These are phyloP conservation scores for Exophiala alcalophila DNA, from an alignment of 2,329 filamentous ascomycete genomes.

Conservation along the genomic window DNA sequence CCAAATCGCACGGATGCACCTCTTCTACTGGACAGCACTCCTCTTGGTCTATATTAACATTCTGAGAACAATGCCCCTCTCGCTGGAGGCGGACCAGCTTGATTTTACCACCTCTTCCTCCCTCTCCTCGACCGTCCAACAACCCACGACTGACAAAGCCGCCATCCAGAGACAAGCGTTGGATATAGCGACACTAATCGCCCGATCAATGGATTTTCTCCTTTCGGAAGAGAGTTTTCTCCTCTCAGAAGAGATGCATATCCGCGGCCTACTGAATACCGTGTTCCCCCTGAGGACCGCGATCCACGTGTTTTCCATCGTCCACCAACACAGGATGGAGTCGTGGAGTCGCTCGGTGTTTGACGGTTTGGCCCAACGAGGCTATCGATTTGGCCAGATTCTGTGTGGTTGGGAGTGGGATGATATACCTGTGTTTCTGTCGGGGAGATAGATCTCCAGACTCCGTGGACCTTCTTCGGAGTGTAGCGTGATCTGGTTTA, in stretches of 20 bases:
- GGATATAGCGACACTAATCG: constrained; percentile 8
- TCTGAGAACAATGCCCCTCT: constrained; percentile 1
- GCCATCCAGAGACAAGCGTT: constrained; percentile 4
- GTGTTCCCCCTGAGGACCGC: constrained; percentile 13
- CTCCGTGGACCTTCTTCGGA: too few species aligned
- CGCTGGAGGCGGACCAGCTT: background rate
- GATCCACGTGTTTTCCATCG: constrained; percentile 10
- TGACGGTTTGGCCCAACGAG: constrained; percentile 10
- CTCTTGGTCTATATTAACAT: constrained; percentile 11
- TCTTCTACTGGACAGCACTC: constrained; percentile 15
- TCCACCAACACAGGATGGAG: background rate
- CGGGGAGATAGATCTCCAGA: too few species aligned
- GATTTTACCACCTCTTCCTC: background rate
- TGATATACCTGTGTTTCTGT: constrained; percentile 12
- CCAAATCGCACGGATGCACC: constrained; percentile 11
- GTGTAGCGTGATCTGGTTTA: too few species aligned
- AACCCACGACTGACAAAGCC: background rate
- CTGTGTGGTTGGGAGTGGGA: constrained; percentile 12
- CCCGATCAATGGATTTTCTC: constrained; percentile 14
- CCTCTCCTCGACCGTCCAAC: background rate
- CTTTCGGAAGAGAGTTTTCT: constrained; percentile 15
- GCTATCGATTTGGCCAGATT: constrained; percentile 16
- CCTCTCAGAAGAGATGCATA: constrained; percentile 14
- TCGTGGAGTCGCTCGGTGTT: constrained; percentile 7
- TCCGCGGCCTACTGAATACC: constrained; percentile 6